A percentile compares a stretch with the other conserved stretches of the same genome.
Conservation (phyloP, 768 basidiomycete species). For the Boletus rufocinnamomeus region DNA sequence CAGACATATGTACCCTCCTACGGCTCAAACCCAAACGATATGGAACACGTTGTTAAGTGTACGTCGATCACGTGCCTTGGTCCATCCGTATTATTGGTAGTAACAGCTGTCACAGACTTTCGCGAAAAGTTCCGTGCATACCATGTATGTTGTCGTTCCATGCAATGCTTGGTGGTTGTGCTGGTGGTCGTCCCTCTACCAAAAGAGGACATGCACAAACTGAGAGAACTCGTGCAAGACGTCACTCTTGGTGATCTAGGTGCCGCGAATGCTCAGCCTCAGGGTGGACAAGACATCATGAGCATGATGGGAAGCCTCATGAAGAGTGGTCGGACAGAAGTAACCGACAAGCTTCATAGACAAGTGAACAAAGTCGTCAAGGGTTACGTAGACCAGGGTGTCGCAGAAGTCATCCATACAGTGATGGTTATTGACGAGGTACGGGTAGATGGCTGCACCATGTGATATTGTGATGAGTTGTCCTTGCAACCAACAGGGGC, state of each 20-base stretch:
- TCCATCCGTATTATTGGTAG: background rate
- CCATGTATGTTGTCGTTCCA: slow-evolving; percentile 48
- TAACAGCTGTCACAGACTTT: slow-evolving; percentile 49
- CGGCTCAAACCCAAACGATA: no score
- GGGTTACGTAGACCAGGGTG: slow-evolving; percentile 96
- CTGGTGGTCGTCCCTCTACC: slow-evolving; percentile 74
- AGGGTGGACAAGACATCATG: slow-evolving; percentile 98
- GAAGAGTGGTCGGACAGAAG: slow-evolving; percentile 91
- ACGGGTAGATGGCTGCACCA: slow-evolving; percentile 22
- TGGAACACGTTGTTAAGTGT: no score
- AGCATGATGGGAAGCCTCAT: slow-evolving; percentile 93
- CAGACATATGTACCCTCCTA: no score
- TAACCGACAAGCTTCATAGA: slow-evolving; percentile 92
- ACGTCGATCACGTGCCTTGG: slow-evolving; percentile 25
- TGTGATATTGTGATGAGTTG: slow-evolving; percentile 46
- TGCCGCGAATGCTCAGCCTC: slow-evolving; percentile 93
- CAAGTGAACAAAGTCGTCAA: slow-evolving; percentile 99
- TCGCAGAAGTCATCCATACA: slow-evolving; percentile 96
- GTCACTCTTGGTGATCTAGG: slow-evolving; percentile 94
- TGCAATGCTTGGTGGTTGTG: background rate
- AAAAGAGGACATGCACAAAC: slow-evolving; percentile 95
- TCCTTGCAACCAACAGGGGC: slow-evolving; percentile 95
- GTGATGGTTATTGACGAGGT: slow-evolving; percentile 99
- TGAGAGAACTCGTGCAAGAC: slow-evolving; percentile 93
- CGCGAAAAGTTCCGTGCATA: no score